Evolutionary conservation across 305 asterid genomes (phyloP).

Genomic region (Solanum aculeatissimum): DNA sequence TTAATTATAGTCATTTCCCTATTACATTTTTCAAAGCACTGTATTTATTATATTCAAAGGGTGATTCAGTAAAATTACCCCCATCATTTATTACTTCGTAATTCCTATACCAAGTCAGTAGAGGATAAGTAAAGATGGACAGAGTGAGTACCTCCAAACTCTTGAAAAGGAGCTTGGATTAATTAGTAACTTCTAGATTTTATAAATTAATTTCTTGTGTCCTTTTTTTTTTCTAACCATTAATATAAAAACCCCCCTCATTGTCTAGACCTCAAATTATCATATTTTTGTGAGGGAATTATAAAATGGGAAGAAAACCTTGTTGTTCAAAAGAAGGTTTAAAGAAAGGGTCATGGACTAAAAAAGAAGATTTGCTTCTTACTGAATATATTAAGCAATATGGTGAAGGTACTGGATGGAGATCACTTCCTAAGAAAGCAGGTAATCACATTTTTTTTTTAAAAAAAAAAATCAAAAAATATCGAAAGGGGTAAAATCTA

Average conservation of each 20-base stretch:
- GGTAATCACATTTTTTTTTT: constrained; percentile 2
- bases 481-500: no score
- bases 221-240: neutral
- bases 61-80: no score
- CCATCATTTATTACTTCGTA: no score
- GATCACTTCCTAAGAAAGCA: constrained; percentile 6
- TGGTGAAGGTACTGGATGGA: constrained; percentile 9
- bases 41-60: no score
- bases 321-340: constrained; percentile 7
- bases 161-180: neutral
- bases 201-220: neutral
- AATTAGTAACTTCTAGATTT: neutral
- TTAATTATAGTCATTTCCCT: no score
- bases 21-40: no score
- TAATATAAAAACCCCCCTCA: neutral
- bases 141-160: no score
- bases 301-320: neutral
- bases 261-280: neutral
- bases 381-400: neutral
- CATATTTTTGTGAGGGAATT: neutral
- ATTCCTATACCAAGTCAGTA: no score
- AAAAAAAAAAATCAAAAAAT: no score
- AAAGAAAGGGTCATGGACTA: neutral
- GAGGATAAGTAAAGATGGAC: no score
- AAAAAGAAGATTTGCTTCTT: constrained; percentile 1